Evolutionary conservation across 2,329 filamentous ascomycete species (phyloP).

Genomic region (Stemphylium vesicarium): DNA sequence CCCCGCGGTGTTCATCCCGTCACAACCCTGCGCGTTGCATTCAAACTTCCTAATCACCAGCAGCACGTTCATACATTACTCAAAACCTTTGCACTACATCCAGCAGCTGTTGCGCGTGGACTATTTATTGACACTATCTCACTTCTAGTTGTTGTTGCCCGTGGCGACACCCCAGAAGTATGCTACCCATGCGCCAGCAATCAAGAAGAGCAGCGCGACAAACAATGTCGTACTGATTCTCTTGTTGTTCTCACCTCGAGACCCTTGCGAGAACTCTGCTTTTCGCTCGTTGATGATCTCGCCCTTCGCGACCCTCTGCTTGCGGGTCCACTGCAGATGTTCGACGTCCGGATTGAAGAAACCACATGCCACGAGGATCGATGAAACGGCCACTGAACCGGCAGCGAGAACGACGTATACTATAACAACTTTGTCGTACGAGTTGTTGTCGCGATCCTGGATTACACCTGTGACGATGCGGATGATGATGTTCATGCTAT

Average conservation of each 20-base stretch:
- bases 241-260: constrained; percentile 48
- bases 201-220: constrained; percentile 52
- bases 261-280: constrained; percentile 47
- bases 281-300: constrained; percentile 54
- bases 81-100: too few relatives aligned
- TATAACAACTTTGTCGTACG: constrained; percentile 62
- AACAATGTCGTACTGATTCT: constrained; percentile 53
- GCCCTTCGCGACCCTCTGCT: constrained; percentile 57
- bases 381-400: constrained; percentile 56
- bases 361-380: constrained; percentile 50
- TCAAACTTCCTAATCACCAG: too few relatives aligned
- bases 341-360: constrained; percentile 53
- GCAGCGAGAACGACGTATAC: constrained; percentile 63
- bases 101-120: too few relatives aligned
- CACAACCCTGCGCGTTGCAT: too few relatives aligned
- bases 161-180: constrained; percentile 68
- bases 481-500: constrained; percentile 67
- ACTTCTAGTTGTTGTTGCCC: constrained; percentile 47
- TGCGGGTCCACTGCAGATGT: constrained; percentile 64
- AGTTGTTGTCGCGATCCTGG: constrained; percentile 64
- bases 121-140: too few relatives aligned
- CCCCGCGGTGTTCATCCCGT: too few relatives aligned
- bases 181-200: constrained; percentile 60
- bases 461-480: constrained; percentile 64
- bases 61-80: too few relatives aligned